A percentile compares a stretch with the other conserved stretches of the same genome.
These are phyloP conservation scores for Aurinia saxatilis DNA, from an alignment of 345 rosid genomes.

Conservation along the genomic window DNA sequence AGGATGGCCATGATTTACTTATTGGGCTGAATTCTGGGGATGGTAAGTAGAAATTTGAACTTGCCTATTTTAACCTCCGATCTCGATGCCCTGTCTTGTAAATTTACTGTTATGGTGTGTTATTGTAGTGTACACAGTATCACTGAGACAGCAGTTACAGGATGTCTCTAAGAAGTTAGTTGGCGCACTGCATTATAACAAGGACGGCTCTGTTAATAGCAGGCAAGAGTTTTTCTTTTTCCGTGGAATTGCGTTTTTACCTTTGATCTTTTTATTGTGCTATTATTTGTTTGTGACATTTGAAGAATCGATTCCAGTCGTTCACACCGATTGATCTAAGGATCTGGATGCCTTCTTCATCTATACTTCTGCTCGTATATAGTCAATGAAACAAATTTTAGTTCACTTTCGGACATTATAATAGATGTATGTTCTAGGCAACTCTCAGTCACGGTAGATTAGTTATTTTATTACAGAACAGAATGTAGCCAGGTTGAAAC, in stretches of 20 bases:
- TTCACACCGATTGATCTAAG: background rate
- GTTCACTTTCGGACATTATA: background rate
- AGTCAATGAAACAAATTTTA: background rate
- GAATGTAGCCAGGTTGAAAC: background rate
- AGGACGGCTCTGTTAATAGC: constrained; percentile 87
- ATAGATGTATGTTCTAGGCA: background rate
- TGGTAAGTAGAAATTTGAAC: constrained; percentile 44
- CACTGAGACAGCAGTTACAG: constrained; percentile 96
- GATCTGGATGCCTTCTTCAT: background rate
- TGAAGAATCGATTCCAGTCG: background rate
- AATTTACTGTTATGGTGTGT: constrained; percentile 28
- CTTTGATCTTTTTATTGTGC: background rate
- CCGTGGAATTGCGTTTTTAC: background rate
- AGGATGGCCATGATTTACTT: constrained; percentile 98
- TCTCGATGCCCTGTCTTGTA: constrained; percentile 8
- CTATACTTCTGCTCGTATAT: background rate
- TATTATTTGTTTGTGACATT: background rate
- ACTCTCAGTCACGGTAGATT: background rate
- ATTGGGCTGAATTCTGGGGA: constrained; percentile 92
- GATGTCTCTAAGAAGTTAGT: constrained; percentile 94
- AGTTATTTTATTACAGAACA: background rate
- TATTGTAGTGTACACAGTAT: constrained; percentile 88
- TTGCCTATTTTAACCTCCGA: background rate
- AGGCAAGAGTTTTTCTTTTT: constrained; percentile 45
- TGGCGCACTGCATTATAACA: constrained; percentile 91